These are phyloP conservation scores for Gossypium thurberi DNA, from an alignment of 345 rosid genomes.

Conservation along the genomic window DNA sequence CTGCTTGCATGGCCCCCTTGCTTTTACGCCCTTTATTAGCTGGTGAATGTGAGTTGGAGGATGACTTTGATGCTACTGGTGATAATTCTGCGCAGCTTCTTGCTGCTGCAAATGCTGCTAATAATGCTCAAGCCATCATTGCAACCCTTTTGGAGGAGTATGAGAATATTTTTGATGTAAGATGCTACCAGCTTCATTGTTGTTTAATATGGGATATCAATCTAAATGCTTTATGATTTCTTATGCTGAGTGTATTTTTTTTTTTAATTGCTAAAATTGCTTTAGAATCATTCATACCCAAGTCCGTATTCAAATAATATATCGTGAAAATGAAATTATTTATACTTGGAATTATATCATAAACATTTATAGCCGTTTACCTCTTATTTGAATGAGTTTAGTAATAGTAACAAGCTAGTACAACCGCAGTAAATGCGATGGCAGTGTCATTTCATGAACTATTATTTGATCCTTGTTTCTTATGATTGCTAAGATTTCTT, in stretches of 20 bases:
- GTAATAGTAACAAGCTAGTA: background rate
- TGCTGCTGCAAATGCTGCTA: conserved; percentile 99
- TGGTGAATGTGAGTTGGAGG: conserved; percentile 94
- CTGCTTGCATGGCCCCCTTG: conserved; percentile 99
- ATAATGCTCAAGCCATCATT: conserved; percentile 85
- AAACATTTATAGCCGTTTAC: background rate
- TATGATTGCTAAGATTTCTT: background rate
- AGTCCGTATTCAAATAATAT: background rate
- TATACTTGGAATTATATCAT: background rate
- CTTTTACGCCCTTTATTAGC: conserved; percentile 90
- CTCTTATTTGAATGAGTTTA: background rate
- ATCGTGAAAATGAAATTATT: background rate
- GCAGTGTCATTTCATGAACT: background rate
- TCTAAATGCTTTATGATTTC: background rate
- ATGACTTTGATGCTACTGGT: conserved; percentile 73
- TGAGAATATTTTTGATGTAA: conserved; percentile 81
- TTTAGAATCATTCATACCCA: background rate
- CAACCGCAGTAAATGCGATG: background rate
- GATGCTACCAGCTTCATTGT: conserved; percentile 24
- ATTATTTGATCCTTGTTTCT: background rate
- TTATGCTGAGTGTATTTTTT: background rate
- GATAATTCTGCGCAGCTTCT: conserved; percentile 97
- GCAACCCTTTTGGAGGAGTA: conserved; percentile 86
- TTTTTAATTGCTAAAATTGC: background rate
- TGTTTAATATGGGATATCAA: conserved; percentile 3